A percentile compares a stretch with the other conserved stretches of the same genome.
These are phyloP conservation scores for Colletotrichum tropicicola DNA, from an alignment of 2,329 filamentous ascomycete genomes.

Conservation along the genomic window DNA sequence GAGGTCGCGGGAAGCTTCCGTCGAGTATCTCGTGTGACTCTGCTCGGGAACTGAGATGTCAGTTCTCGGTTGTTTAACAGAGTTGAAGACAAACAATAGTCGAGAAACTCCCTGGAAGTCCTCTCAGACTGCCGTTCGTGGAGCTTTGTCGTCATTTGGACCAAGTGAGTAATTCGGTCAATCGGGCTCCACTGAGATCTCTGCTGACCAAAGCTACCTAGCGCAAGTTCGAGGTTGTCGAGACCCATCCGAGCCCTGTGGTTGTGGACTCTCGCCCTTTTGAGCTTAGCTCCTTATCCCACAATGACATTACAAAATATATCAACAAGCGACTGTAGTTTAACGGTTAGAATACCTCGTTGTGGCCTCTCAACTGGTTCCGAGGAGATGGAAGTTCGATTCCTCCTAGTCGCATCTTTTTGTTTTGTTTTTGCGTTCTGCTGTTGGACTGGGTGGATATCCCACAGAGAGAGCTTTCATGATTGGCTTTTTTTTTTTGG, in stretches of 20 bases:
- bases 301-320: background rate
- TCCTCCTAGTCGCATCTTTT: constrained; percentile 6
- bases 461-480: background rate
- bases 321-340: constrained; percentile 15
- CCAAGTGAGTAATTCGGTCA: too few relatives aligned
- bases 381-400: constrained; percentile 26
- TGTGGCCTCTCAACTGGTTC: constrained; percentile 22
- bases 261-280: constrained; percentile 9
- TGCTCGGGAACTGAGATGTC: too few relatives aligned
- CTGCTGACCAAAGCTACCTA: too few relatives aligned
- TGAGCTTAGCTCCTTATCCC: background rate
- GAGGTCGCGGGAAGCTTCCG: background rate
- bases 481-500: too few relatives aligned
- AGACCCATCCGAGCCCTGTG: background rate
- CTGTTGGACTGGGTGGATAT: background rate
- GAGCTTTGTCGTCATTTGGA: too few relatives aligned
- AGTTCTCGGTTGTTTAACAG: too few relatives aligned
- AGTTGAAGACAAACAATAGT: too few relatives aligned
- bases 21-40: too few relatives aligned
- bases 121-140: too few relatives aligned
- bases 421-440: background rate
- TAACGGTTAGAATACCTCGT: constrained; percentile 18
- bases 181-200: too few relatives aligned
- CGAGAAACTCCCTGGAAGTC: too few relatives aligned
- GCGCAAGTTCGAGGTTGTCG: background rate